A percentile compares a stretch with the other conserved stretches of the same genome.
phyloP scores from a whole-genome alignment of 2,329 filamentous ascomycete genomes.

The Phyllachora maydis region DNA sequence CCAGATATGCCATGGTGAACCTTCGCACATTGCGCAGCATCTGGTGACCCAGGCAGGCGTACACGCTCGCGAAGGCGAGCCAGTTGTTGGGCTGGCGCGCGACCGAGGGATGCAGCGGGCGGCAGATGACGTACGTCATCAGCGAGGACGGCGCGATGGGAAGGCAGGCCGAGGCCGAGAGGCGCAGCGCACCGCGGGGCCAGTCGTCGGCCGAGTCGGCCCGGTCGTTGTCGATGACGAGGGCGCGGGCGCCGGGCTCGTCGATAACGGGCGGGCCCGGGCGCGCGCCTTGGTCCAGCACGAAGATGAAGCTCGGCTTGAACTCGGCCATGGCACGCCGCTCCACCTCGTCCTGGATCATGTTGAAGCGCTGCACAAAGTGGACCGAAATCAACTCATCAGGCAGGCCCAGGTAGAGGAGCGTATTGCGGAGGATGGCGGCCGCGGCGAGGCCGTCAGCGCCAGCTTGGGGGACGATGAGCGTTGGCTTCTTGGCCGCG shows the following conservation, averaged over 20 bases:
- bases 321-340: slow-evolving; percentile 25
- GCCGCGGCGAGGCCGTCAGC: background rate
- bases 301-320: slow-evolving; percentile 34
- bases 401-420: background rate
- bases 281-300: slow-evolving; percentile 43
- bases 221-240: background rate
- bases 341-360: slow-evolving; percentile 30
- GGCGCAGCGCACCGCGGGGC: no score
- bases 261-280: slow-evolving; percentile 30
- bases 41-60: no score
- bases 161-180: no score
- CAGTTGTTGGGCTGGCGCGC: no score
- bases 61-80: no score
- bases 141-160: no score
- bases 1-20: no score
- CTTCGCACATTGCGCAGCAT: no score
- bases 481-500: background rate
- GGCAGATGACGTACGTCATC: no score
- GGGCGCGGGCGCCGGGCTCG: slow-evolving; percentile 6
- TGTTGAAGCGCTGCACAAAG: background rate
- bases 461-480: background rate
- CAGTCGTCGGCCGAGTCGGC: no score
- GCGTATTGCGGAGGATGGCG: background rate
- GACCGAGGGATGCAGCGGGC: no score
- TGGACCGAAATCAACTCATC: background rate